These are phyloP conservation scores for Torulaspora quercuum DNA, from an alignment of 805 yeast species.

Conservation along the genomic window DNA sequence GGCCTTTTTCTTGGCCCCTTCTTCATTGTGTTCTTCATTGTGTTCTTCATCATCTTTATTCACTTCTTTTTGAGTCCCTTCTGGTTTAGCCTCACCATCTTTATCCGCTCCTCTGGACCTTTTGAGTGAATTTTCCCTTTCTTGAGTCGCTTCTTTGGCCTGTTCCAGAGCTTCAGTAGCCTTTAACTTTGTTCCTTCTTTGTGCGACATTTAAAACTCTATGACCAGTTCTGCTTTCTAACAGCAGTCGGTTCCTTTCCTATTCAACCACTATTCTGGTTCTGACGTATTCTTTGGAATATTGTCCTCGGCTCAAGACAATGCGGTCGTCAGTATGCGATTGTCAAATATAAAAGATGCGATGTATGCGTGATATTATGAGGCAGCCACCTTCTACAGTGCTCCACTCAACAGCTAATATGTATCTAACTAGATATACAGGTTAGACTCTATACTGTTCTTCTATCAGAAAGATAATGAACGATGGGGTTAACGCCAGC, in stretches of 20 bases:
- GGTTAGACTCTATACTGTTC: slow-evolving; percentile 51
- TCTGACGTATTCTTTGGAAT: too few species aligned
- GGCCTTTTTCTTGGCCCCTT: slow-evolving; percentile 3
- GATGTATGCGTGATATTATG: too few species aligned
- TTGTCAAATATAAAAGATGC: too few species aligned
- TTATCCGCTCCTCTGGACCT: slow-evolving; percentile 5
- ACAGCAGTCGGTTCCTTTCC: too few species aligned
- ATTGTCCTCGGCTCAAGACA: too few species aligned
- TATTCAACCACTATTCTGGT: too few species aligned
- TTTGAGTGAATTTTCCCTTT: slow-evolving; percentile 3
- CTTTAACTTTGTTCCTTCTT: slow-evolving; percentile 1
- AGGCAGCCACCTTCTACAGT: too few species aligned
- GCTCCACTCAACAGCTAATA: too few species aligned
- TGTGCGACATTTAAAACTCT: neutral
- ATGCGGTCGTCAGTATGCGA: too few species aligned
- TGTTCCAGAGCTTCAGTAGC: neutral
- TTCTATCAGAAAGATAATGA: slow-evolving; percentile 80
- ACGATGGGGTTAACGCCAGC: slow-evolving; percentile 89
- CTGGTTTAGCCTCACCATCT: slow-evolving; percentile 22
- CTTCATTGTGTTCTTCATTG: slow-evolving; percentile 4
- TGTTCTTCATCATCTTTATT: slow-evolving; percentile 10
- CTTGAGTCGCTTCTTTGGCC: slow-evolving; percentile 2
- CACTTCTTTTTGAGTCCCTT: slow-evolving; percentile 17
- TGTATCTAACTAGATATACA: slow-evolving; percentile 17
- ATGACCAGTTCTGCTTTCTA: too few species aligned